phyloP scores from a whole-genome alignment of 2,329 filamentous ascomycete species.

The Phoma sp. region DNA sequence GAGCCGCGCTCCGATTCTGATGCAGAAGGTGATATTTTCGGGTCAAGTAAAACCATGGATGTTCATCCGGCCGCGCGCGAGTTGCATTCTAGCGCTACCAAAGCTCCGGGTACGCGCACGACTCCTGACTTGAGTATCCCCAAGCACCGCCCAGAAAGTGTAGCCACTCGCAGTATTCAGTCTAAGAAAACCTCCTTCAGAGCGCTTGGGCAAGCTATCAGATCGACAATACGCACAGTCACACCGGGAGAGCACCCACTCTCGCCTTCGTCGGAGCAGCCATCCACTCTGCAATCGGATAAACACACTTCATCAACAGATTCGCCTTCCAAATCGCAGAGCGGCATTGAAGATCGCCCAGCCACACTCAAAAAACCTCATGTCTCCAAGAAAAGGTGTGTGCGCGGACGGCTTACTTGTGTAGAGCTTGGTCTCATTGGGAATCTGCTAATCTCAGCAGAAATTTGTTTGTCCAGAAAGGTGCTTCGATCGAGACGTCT shows the following conservation, averaged over 20 bases:
- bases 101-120: slow-evolving; percentile 8
- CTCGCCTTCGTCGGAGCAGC: slow-evolving; percentile 14
- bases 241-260: slow-evolving; percentile 34
- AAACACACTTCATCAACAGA: slow-evolving; percentile 13
- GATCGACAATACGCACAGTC: slow-evolving; percentile 47
- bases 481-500: background rate
- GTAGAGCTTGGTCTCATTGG: too few species aligned
- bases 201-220: slow-evolving; percentile 37
- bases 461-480: background rate
- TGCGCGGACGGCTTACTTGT: background rate
- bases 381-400: slow-evolving; percentile 2
- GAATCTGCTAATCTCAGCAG: background rate
- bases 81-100: slow-evolving; percentile 22
- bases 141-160: slow-evolving; percentile 19
- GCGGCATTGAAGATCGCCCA: background rate
- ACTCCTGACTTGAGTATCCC: slow-evolving; percentile 19
- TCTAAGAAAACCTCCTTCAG: slow-evolving; percentile 37
- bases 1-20: slow-evolving; percentile 18
- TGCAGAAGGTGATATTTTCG: slow-evolving; percentile 36
- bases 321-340: background rate
- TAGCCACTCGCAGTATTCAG: slow-evolving; percentile 19
- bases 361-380: slow-evolving; percentile 2
- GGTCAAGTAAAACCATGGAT: slow-evolving; percentile 28
- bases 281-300: slow-evolving; percentile 7
- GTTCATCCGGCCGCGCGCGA: slow-evolving; percentile 17